These are phyloP conservation scores for Gyrodon lividus DNA, from an alignment of 768 basidiomycete genomes.

Conservation along the genomic window DNA sequence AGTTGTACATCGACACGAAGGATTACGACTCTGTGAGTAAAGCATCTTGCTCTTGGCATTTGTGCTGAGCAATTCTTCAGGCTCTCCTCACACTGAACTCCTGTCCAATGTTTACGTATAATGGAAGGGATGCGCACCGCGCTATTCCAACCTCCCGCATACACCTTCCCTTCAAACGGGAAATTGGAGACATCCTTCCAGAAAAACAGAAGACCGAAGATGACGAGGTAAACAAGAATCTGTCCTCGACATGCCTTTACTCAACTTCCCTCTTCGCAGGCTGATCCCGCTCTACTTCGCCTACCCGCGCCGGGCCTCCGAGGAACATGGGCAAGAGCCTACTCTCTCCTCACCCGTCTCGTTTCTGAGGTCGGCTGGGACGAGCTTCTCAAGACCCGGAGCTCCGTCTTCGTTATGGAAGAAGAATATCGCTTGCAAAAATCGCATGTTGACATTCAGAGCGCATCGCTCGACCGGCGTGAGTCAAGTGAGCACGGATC, in stretches of 20 bases:
- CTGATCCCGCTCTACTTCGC: slow-evolving; percentile 91
- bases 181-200: slow-evolving; percentile 88
- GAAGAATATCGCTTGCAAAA: slow-evolving; percentile 99
- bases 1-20: slow-evolving; percentile 87
- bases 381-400: slow-evolving; percentile 93
- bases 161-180: slow-evolving; percentile 82
- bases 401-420: slow-evolving; percentile 97
- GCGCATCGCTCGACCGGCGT: slow-evolving; percentile 22
- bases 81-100: slow-evolving; percentile 93
- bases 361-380: slow-evolving; percentile 98
- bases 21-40: slow-evolving; percentile 68
- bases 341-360: slow-evolving; percentile 83
- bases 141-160: slow-evolving; percentile 75
- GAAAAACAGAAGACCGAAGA: slow-evolving; percentile 80
- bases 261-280: slow-evolving; percentile 41
- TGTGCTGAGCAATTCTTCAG: slow-evolving; percentile 20
- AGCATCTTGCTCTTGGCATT: neutral
- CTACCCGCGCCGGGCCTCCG: slow-evolving; percentile 91
- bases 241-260: neutral
- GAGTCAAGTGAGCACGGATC: slow-evolving; percentile 23
- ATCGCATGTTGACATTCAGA: slow-evolving; percentile 66
- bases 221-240: slow-evolving; percentile 59
- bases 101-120: slow-evolving; percentile 99
- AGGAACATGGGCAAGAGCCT: slow-evolving; percentile 96
- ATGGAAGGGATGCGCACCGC: slow-evolving; percentile 91